phyloP scores from a whole-genome alignment of 768 basidiomycete genomes.

The Lyophyllum shimeji region DNA sequence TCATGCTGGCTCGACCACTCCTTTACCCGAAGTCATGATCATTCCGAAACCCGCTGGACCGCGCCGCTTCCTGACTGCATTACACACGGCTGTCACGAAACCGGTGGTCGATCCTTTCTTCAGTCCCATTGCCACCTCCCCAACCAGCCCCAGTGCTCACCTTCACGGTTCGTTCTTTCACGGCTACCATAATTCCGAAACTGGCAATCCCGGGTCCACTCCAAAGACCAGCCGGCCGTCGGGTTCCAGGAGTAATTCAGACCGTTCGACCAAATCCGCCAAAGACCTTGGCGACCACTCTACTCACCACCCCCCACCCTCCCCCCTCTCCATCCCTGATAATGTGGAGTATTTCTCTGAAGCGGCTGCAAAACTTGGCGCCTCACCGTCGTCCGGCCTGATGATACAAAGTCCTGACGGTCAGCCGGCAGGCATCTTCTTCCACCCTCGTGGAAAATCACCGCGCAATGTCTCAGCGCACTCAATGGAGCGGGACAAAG shows the following conservation, averaged over 20 bases:
- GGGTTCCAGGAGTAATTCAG: slow-evolving; percentile 58
- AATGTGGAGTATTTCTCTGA: slow-evolving; percentile 77
- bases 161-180: slow-evolving; percentile 43
- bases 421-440: slow-evolving; percentile 93
- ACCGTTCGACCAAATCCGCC: slow-evolving; percentile 58
- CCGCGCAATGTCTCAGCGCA: slow-evolving; percentile 34
- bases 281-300: slow-evolving; percentile 42
- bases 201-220: slow-evolving; percentile 39
- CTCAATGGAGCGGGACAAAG: slow-evolving; percentile 48
- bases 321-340: slow-evolving; percentile 70
- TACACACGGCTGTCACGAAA: slow-evolving; percentile 86
- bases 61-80: slow-evolving; percentile 85
- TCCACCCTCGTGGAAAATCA: slow-evolving; percentile 68
- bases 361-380: slow-evolving; percentile 68
- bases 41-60: slow-evolving; percentile 98
- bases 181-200: slow-evolving; percentile 23
- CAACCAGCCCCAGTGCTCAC: slow-evolving; percentile 68
- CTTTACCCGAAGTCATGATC: slow-evolving; percentile 89
- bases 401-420: slow-evolving; percentile 93
- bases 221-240: slow-evolving; percentile 44
- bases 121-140: slow-evolving; percentile 91
- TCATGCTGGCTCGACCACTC: slow-evolving; percentile 40
- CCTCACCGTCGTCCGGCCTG: slow-evolving; percentile 80
- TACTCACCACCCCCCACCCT: slow-evolving; percentile 50
- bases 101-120: slow-evolving; percentile 92